These are phyloP conservation scores for Dimargaris verticillata DNA, from an alignment of 192 early-diverging fungal species.

Conservation along the genomic window DNA sequence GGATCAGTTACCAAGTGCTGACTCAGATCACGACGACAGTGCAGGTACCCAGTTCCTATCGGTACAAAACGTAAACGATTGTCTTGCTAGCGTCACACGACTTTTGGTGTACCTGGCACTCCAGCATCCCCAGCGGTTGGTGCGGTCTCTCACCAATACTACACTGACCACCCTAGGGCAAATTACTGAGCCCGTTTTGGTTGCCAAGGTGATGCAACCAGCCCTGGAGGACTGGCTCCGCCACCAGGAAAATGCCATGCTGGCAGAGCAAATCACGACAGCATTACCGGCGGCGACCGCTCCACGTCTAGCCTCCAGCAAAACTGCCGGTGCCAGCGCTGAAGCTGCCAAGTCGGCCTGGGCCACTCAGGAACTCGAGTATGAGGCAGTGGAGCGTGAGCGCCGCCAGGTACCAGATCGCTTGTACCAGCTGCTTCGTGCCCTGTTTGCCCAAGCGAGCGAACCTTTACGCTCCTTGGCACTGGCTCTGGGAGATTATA, in stretches of 20 bases:
- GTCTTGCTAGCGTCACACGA: neutral
- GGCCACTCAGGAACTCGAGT: no score
- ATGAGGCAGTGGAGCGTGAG: neutral
- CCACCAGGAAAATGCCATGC: neutral
- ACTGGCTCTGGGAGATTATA: neutral
- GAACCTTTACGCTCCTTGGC: neutral
- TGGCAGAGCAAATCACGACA: neutral
- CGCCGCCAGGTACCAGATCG: neutral
- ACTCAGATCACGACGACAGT: neutral
- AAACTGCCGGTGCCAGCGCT: no score
- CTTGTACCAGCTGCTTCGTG: neutral
- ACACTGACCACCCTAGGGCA: neutral
- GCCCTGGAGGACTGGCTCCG: conserved; percentile 3
- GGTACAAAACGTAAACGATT: neutral
- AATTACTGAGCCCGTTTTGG: neutral
- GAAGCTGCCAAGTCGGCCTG: neutral
- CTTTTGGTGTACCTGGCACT: neutral
- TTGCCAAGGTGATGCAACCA: neutral
- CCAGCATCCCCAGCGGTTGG: neutral
- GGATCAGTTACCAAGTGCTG: neutral
- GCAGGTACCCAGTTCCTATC: neutral
- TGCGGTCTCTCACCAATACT: neutral
- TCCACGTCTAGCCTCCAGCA: neutral
- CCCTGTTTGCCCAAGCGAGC: neutral
- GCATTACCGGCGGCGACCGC: neutral